These are phyloP conservation scores for Huiozyma sinensis DNA, from an alignment of 805 yeast species.

Conservation along the genomic window DNA sequence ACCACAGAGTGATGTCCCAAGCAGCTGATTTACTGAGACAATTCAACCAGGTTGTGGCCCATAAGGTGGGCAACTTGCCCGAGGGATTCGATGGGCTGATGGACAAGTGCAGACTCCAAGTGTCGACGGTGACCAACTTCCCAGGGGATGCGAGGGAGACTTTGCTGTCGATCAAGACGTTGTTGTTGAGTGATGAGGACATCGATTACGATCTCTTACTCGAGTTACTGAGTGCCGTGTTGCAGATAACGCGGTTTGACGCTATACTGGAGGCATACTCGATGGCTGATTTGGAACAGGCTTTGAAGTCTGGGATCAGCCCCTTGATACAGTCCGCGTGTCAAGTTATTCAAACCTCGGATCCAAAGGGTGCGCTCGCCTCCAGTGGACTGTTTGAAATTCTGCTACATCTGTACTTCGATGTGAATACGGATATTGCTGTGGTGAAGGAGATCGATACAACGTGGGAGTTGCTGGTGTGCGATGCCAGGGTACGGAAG, in stretches of 20 bases:
- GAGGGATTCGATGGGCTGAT: conserved; percentile 9
- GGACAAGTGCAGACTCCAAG: conserved; percentile 12
- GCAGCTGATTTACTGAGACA: background rate
- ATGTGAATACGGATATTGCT: conserved; percentile 11
- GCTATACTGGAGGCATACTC: conserved; percentile 14
- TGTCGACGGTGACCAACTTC: conserved; percentile 9
- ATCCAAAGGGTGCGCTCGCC: conserved; percentile 21
- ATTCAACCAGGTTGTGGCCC: background rate
- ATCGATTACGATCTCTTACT: conserved; percentile 17
- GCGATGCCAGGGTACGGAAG: conserved; percentile 17
- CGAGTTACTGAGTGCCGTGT: conserved; percentile 12
- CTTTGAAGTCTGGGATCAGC: conserved; percentile 13
- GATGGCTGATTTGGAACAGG: conserved; percentile 14
- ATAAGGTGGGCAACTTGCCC: background rate
- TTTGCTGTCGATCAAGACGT: conserved; percentile 10
- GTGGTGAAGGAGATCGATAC: conserved; percentile 19
- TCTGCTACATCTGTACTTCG: conserved; percentile 14
- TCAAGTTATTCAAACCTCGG: conserved; percentile 18
- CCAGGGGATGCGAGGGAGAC: conserved; percentile 9
- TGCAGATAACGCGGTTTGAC: conserved; percentile 16
- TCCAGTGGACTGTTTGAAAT: conserved; percentile 14
- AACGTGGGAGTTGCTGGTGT: conserved; percentile 8
- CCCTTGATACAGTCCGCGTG: conserved; percentile 17
- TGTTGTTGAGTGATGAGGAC: conserved; percentile 5
- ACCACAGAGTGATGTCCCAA: conserved; percentile 1